Conservation (phyloP, 2,329 filamentous ascomycete species). For the Fusarium buxicola region DNA sequence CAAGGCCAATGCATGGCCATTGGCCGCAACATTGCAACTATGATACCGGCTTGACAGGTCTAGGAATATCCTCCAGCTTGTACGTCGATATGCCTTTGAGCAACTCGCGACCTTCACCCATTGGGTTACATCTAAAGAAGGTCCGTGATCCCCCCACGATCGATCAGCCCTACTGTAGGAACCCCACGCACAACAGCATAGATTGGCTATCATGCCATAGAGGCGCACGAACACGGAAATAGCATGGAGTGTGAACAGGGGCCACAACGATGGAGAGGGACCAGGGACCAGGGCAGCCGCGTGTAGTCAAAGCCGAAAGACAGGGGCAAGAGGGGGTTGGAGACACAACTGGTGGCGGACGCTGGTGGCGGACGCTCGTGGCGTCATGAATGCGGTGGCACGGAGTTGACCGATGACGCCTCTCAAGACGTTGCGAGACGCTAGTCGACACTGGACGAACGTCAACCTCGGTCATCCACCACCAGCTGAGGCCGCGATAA, state of each 20-base stretch:
- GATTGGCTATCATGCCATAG: neutral
- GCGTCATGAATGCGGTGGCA: neutral
- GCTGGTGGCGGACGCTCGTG: too few relatives aligned
- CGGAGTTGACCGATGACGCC: neutral
- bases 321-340: too few relatives aligned
- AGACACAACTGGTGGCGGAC: too few relatives aligned
- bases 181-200: neutral
- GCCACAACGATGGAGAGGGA: neutral
- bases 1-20: too few relatives aligned
- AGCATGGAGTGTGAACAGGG: neutral
- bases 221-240: neutral
- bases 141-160: neutral
- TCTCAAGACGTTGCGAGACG: neutral
- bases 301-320: neutral
- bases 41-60: too few relatives aligned
- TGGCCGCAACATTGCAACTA: too few relatives aligned
- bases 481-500: neutral
- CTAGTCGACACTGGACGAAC: neutral
- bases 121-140: too few relatives aligned
- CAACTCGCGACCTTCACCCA: neutral
- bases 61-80: too few relatives aligned
- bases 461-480: neutral
- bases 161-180: slow-evolving; percentile 2
- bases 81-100: neutral
- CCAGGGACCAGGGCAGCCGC: neutral